These are phyloP conservation scores for Bolboschoenus planiculmis DNA, from an alignment of 176 grass and related monocot species.

Conservation along the genomic window DNA sequence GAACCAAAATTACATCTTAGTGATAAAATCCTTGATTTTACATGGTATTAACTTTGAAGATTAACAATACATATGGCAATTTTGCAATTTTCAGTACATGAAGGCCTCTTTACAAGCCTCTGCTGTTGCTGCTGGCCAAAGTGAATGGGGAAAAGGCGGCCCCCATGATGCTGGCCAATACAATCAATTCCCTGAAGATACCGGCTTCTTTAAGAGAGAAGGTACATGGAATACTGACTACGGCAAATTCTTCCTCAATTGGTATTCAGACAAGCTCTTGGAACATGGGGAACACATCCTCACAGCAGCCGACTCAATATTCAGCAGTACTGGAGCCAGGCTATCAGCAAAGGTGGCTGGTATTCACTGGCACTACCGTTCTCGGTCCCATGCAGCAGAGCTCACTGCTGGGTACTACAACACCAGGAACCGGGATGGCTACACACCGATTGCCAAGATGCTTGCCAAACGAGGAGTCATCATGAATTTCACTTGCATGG, in stretches of 20 bases:
- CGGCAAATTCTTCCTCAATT: constrained; percentile 70
- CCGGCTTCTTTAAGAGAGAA: constrained; percentile 81
- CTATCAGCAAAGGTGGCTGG: constrained; percentile 88
- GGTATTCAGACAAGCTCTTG: constrained; percentile 88
- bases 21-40: background rate
- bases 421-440: constrained; percentile 62
- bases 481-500: constrained; percentile 99
- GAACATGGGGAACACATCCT: constrained; percentile 79
- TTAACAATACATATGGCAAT: background rate
- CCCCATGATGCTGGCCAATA: constrained; percentile 91
- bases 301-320: constrained; percentile 58
- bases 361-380: constrained; percentile 96
- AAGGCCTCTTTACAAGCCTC: constrained; percentile 58
- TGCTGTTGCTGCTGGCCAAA: constrained; percentile 40
- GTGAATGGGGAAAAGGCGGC: constrained; percentile 61
- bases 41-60: background rate
- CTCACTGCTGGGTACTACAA: constrained; percentile 98
- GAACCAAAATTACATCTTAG: background rate
- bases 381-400: constrained; percentile 80
- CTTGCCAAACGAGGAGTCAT: constrained; percentile 52
- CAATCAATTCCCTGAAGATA: constrained; percentile 94
- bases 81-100: constrained; percentile 62
- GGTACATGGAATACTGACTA: constrained; percentile 95
- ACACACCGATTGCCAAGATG: constrained; percentile 55
- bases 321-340: constrained; percentile 52